These are phyloP conservation scores for Davidsoniella neocaledoniae DNA, from an alignment of 2,329 filamentous ascomycete species.

Conservation along the genomic window DNA sequence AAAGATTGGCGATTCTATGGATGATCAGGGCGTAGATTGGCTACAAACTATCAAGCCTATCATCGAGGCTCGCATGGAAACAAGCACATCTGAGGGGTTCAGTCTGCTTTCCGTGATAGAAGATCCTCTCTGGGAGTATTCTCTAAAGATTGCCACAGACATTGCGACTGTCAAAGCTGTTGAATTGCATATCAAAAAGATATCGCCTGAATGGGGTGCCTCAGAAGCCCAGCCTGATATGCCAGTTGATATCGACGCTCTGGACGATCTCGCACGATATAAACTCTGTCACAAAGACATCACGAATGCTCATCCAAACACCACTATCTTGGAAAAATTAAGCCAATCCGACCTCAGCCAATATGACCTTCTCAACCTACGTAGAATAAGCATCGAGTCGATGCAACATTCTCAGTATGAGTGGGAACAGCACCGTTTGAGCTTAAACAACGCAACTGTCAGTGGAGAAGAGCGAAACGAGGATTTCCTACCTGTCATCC, in stretches of 20 bases:
- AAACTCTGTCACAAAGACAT: slow-evolving; percentile 1
- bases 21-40: slow-evolving; percentile 36
- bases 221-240: neutral
- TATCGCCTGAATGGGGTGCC: neutral
- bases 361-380: neutral
- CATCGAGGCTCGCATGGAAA: slow-evolving; percentile 53
- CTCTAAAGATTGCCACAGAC: slow-evolving; percentile 27
- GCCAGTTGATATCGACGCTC: neutral
- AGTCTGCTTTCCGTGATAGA: slow-evolving; percentile 60
- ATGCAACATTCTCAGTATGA: slow-evolving; percentile 18
- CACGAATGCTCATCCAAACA: neutral
- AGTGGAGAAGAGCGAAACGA: slow-evolving; percentile 39
- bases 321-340: neutral
- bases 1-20: slow-evolving; percentile 16
- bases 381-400: neutral
- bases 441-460: slow-evolving; percentile 30
- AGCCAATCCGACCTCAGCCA: neutral
- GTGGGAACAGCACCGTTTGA: slow-evolving; percentile 31
- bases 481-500: slow-evolving; percentile 54
- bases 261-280: neutral
- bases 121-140: slow-evolving; percentile 39
- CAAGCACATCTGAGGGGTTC: slow-evolving; percentile 47
- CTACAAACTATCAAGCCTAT: slow-evolving; percentile 43
- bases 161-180: slow-evolving; percentile 25
- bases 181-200: slow-evolving; percentile 17